These are phyloP conservation scores for Ambrosiella cleistominuta DNA, from an alignment of 2,329 filamentous ascomycete genomes.

Conservation along the genomic window DNA sequence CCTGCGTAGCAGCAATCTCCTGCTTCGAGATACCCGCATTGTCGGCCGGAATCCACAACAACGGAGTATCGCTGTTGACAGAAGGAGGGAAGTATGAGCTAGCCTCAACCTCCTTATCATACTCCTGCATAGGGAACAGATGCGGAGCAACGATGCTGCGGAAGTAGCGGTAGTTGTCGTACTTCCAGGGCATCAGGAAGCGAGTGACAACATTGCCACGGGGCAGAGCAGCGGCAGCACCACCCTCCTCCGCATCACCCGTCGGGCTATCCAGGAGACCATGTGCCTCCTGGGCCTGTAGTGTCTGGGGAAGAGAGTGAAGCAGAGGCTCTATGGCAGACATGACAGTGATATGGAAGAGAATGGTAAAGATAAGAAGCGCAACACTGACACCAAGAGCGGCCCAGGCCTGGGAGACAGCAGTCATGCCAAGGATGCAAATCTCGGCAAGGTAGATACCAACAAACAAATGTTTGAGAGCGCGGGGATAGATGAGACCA, in stretches of 20 bases:
- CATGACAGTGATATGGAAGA: slow-evolving; percentile 60
- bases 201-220: slow-evolving; percentile 9
- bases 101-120: slow-evolving; percentile 33
- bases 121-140: slow-evolving; percentile 19
- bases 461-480: slow-evolving; percentile 68
- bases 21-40: slow-evolving; percentile 55
- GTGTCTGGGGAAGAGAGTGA: slow-evolving; percentile 50
- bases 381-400: slow-evolving; percentile 59
- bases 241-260: slow-evolving; percentile 17
- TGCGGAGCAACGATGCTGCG: slow-evolving; percentile 50
- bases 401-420: slow-evolving; percentile 46
- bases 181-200: slow-evolving; percentile 55
- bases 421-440: slow-evolving; percentile 68
- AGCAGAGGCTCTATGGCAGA: slow-evolving; percentile 54
- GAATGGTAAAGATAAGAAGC: slow-evolving; percentile 55
- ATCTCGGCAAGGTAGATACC: slow-evolving; percentile 67
- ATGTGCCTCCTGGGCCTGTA: slow-evolving; percentile 24
- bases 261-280: slow-evolving; percentile 22
- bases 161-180: slow-evolving; percentile 52
- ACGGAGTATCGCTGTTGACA: slow-evolving; percentile 41
- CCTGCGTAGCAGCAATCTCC: slow-evolving; percentile 55
- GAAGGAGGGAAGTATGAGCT: slow-evolving; percentile 62
- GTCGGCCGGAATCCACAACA: slow-evolving; percentile 77
- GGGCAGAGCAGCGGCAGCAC: slow-evolving; percentile 5
- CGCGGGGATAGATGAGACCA: slow-evolving; percentile 73